Base-by-base conservation (phyloP, 768 basidiomycete species). In the Panaeolus cyanescens region DNA sequence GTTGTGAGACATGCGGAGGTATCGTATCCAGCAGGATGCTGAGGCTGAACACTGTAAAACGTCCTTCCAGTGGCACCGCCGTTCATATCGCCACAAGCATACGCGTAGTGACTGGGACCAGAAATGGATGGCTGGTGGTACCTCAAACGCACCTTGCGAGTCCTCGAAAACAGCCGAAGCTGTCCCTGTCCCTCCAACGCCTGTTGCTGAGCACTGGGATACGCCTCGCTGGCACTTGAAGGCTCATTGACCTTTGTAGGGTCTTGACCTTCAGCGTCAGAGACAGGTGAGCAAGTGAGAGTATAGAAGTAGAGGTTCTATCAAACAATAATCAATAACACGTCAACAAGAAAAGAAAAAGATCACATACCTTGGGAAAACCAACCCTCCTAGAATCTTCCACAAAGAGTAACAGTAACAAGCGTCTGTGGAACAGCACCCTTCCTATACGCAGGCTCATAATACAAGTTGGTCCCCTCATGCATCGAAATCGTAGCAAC, bases 301-400 rank as follows among this genome's bases (percentile, higher is more conserved):
- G 89, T 82, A 75, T 92, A 93, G 70, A 91, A 93, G 74, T 91
- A 93, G 62, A 91, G 74, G 68, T 85, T 81, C 88, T 90, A 68
- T 10, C 34, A 55, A 34, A 64, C 62, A n/a, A n/a, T n/a, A n/a
- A 36, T 57, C 42, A 59, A 61, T 8, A 15, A 55, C 19, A 34
- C 22, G 2, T 31, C 55, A 19, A 59, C 59, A 31, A 42, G 34
- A n/a, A 34, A 39, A 67, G 32, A 37, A 54, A 56, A 65, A 66
- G 19, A 17, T 56, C 62, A 71, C 79, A 54, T 71, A 89, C 89
- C 83, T 88, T 86, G 55, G 88, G 89, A 40, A 79, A 79, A 15
- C 80, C 74, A 10, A 72, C 70, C 17, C 75, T 74, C 55, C 76
- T 70, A 25, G 70, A 69, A 45, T 78, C 77, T 32, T 85, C 84